A percentile compares a stretch with the other conserved stretches of the same genome.
These are phyloP conservation scores for Angophora floribunda DNA, from an alignment of 345 rosid genomes.

Conservation along the genomic window DNA sequence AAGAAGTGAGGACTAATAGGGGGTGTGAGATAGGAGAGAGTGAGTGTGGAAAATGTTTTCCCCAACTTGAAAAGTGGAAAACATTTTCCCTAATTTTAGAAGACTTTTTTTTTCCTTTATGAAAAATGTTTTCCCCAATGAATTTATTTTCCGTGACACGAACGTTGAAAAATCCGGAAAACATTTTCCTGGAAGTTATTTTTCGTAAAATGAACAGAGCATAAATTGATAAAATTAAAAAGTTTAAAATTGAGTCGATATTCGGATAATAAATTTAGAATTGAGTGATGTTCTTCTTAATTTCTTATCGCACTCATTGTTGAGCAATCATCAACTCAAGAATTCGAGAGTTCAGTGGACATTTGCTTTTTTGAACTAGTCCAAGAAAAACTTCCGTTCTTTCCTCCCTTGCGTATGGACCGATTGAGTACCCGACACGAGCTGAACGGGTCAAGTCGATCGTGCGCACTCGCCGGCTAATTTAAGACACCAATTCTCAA, in stretches of 20 bases:
- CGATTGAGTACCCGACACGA: neutral
- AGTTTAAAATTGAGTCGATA: rapidly evolving
- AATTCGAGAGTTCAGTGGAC: neutral
- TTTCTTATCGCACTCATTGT: neutral
- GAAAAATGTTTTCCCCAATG: no score
- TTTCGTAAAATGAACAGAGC: no score
- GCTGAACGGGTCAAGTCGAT: neutral
- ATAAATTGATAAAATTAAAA: rapidly evolving
- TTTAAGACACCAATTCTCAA: neutral
- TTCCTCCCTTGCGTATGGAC: neutral
- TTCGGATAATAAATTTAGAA: rapidly evolving
- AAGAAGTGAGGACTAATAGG: no score
- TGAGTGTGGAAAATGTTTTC: no score
- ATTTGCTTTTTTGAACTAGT: neutral
- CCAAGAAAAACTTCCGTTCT: neutral
- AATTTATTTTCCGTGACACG: no score
- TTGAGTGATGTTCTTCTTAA: neutral
- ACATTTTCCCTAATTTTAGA: no score
- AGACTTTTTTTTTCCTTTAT: no score
- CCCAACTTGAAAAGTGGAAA: no score
- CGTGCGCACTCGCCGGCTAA: neutral
- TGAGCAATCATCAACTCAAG: neutral
- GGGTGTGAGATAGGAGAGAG: no score
- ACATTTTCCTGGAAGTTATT: no score
- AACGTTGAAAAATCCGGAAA: no score